Evolutionary conservation across 1,284 basidiomycete species (phyloP), one percentile per base, ranked within the genome.

Genomic region (Rhizoctonia solani): DNA sequence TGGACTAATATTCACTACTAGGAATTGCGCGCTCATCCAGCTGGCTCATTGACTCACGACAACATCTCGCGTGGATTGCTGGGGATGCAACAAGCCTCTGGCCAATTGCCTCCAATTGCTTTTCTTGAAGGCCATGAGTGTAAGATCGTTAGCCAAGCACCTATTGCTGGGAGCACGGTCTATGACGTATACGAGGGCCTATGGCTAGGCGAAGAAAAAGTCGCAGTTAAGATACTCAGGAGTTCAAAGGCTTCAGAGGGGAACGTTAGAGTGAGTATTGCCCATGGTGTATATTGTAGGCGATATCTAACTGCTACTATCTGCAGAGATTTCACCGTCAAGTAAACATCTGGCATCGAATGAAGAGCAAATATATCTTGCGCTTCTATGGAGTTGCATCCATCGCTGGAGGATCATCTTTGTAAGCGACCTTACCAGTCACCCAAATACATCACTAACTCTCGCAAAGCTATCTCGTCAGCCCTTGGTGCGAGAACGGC

Each of bases 131-230:
- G 58, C 14, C 46, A 61, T 21, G 58, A 61, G 44, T 61, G 58
- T 27, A 61, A 50, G 19, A 37, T 61, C n/a, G 46, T 42, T 29
- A 50, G 49, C 9, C 34, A 27, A 1, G 46, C 55, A 4, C 46
- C 49, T 14, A 42, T 53, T 25, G 39, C 50, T 14, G 39, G 42
- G 23, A 53, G 67, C 23, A 54, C 66, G 1, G 58, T 55, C 19
- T 69, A 67, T 32, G 69, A 69, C 32, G 63, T 69, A 1, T 69
- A 63, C 37, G 53, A 69, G 53, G 69, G 69, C 19, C 30, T 69
- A 9, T 69, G 69, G 69, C 42, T 68, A 1, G 66, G 58, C 23
- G 69, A 69, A 23, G 52, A 61, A 9, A 56, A 59, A 23, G 69
- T 69, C 3, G 69, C 69, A 23, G 29, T 69, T 16, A 69, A 68